A percentile compares a stretch with the other conserved stretches of the same genome.
Conservation (phyloP, 768 basidiomycete species). For the Tubosaeta sp. region DNA sequence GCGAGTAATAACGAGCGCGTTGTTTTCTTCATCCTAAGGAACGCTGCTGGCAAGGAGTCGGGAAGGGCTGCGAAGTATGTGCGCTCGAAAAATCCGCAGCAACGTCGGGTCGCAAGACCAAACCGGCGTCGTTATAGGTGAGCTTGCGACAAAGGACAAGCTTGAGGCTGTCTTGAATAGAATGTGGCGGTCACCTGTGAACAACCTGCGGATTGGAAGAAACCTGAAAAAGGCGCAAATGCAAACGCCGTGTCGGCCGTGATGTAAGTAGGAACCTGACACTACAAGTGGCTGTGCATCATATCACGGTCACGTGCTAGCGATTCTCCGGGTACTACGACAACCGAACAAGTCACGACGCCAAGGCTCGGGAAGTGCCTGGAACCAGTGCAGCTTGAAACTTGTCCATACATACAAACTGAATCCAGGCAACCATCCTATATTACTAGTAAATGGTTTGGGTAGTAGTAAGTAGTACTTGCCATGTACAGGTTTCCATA, state of each 20-base stretch:
- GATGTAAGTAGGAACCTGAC: constrained; percentile 21
- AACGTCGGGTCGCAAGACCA: constrained; percentile 14
- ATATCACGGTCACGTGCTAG: constrained; percentile 19
- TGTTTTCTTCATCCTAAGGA: constrained; percentile 22
- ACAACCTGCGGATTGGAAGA: constrained; percentile 3
- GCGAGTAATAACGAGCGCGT: constrained; percentile 26
- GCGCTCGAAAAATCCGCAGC: constrained; percentile 26
- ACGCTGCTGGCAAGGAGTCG: constrained; percentile 7
- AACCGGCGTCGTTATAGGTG: constrained; percentile 7
- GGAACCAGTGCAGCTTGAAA: not conserved
- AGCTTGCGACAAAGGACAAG: constrained; percentile 2
- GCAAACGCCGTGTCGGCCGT: constrained; percentile 1
- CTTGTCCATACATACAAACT: not conserved
- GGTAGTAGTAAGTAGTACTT: not conserved
- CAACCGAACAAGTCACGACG: not conserved
- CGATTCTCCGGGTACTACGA: not conserved
- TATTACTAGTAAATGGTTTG: not conserved
- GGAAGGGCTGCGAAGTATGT: constrained; percentile 13
- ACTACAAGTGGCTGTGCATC: constrained; percentile 17
- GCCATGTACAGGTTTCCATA: constrained; percentile 1
- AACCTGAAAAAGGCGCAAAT: constrained; percentile 6
- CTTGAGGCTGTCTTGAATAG: not conserved
- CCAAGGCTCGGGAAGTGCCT: not conserved
- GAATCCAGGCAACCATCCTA: not conserved
- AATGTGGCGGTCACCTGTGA: not conserved